Base-by-base conservation (phyloP, 139 green algal genomes). In the Chlamydomonas incerta region DNA sequence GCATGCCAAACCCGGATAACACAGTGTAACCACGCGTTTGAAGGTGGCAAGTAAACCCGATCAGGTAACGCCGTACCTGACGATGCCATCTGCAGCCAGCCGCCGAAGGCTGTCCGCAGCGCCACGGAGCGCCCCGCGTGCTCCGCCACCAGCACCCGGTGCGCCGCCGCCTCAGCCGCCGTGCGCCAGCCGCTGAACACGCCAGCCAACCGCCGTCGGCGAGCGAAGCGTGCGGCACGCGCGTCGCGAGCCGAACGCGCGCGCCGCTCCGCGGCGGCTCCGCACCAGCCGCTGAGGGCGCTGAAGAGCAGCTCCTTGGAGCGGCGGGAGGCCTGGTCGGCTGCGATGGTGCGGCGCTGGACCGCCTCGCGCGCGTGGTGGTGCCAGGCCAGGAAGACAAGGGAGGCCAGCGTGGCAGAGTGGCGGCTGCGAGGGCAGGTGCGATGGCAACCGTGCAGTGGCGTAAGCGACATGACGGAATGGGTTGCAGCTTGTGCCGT, bases 161-260 rank as follows among this genome's bases (percentile, higher is more conserved):
- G n/a, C 28, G n/a, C 62, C 0, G 79, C 65, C 47, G 24, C 79
- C 63, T 76, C 47, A 21, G 79, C 66, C 23, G 79, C 79, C 47
- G 47, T 69, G 23, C 79, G 79, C 79, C 79, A 85, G 34, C 31
- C 23, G n/a, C 65, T 60, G 79, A 85, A 85, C 17, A 66, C 79
- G 79, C 79, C 79, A 23, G 34, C 11, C 65, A 85, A 66, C 66
- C 60, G 60, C 79, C 66, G 65, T 20, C 79, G 63, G 1, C 3
- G 3, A 18, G 47, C 63, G 26, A 69, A 31, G 47, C 66, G 65
- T 31, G 50, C 66, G 8, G 79, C 79, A 26, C 67, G 79, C 2
- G 4, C 31, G 37, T 75, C 21, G 0, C 79, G 47, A 0, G 28
- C 47, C 0, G 79, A 66, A 5, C 79, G 65, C 31, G 34, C 79